A percentile compares a stretch with the other conserved stretches of the same genome.
These are phyloP conservation scores for Byssochlamys sp. DNA, from an alignment of 2,329 filamentous ascomycete genomes.

Conservation along the genomic window DNA sequence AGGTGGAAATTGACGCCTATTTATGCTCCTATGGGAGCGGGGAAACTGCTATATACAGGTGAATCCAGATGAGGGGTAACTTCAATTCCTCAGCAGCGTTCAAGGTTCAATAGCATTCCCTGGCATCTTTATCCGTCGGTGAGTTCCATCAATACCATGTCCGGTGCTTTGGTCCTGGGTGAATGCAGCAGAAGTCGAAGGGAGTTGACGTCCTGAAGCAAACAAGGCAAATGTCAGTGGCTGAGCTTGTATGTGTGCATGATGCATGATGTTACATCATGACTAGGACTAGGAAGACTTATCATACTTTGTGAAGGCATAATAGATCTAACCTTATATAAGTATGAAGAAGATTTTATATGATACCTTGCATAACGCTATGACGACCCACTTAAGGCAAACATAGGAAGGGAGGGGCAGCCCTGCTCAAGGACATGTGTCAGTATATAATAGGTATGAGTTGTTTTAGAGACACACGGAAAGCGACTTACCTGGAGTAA, in stretches of 20 bases:
- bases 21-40: not conserved
- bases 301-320: not conserved
- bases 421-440: not conserved
- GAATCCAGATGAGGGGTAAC: not conserved
- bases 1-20: not conserved
- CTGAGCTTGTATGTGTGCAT: not conserved
- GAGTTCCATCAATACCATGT: not conserved
- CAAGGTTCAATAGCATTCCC: not conserved
- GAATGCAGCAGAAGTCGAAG: not conserved
- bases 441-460: not conserved
- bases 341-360: not conserved
- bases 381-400: not conserved
- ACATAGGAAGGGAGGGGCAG: not conserved
- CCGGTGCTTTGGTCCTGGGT: not conserved
- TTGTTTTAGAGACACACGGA: not conserved
- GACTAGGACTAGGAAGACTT: not conserved
- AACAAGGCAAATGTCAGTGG: not conserved
- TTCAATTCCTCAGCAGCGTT: not conserved
- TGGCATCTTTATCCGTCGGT: not conserved
- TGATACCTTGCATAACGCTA: not conserved
- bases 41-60: not conserved
- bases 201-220: not conserved
- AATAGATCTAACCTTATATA: too few relatives aligned
- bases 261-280: not conserved
- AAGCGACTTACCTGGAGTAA: not conserved